phyloP scores from a whole-genome alignment of 129 eudicot genomes.

The Saposhnikovia divaricata region DNA sequence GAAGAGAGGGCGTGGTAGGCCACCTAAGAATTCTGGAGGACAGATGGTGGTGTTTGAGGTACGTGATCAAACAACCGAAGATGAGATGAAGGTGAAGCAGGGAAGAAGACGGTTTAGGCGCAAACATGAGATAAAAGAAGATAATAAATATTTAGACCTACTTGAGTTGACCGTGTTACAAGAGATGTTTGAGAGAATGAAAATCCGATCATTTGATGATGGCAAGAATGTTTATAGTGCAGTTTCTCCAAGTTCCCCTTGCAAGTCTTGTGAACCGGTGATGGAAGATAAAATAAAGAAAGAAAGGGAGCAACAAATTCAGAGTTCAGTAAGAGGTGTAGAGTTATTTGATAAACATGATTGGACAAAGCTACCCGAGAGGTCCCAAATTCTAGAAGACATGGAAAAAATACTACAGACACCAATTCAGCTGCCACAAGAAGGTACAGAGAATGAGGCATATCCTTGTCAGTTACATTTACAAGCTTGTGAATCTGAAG shows the following conservation, averaged over 20 bases:
- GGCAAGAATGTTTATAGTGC: background rate
- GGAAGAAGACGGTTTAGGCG: background rate
- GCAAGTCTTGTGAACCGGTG: background rate
- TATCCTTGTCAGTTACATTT: background rate
- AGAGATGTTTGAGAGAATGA: constrained; percentile 1
- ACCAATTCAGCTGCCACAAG: background rate
- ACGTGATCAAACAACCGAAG: background rate
- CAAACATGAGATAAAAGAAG: constrained; percentile 2
- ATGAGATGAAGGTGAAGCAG: background rate
- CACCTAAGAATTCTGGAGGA: background rate
- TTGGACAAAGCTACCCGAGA: background rate
- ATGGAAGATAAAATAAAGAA: background rate
- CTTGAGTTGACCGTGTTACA: background rate
- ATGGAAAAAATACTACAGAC: constrained; percentile 1
- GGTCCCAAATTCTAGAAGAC: background rate
- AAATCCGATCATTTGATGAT: background rate
- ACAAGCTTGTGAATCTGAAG: background rate
- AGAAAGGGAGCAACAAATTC: background rate
- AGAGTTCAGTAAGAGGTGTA: background rate
- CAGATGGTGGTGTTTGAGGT: background rate
- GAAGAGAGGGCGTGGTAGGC: background rate
- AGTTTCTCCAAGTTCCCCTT: background rate
- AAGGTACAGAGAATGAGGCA: background rate
- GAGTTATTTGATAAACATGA: background rate
- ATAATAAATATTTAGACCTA: background rate